Percentiles rank a stretch among this genome's conserved stretches.
Conservation (phyloP, 148 eudicot species). For the Tetragonia tetragonoides region DNA sequence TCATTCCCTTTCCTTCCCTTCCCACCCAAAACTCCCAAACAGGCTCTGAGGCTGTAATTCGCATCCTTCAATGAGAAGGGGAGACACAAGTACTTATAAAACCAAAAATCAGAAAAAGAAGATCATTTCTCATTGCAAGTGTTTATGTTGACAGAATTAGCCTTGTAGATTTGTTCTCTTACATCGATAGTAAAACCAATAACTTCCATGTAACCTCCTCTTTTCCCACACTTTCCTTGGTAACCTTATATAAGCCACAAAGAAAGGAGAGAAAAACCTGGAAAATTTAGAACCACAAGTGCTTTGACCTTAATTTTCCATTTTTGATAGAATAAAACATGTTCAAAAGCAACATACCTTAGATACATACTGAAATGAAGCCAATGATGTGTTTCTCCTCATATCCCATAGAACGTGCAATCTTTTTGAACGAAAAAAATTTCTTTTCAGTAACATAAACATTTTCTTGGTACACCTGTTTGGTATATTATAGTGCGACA, state of each 20-base stretch:
- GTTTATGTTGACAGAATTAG: conserved; percentile 64
- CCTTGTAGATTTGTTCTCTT: conserved; percentile 86
- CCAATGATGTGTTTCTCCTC: conserved; percentile 76
- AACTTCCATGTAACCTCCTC: conserved; percentile 98
- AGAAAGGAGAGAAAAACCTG: background rate
- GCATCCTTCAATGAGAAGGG: no score
- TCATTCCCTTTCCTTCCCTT: no score
- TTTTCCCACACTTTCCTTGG: conserved; percentile 93
- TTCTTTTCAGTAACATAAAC: conserved; percentile 79
- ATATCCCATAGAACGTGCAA: conserved; percentile 77
- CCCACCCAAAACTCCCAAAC: no score
- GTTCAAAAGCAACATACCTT: conserved; percentile 50
- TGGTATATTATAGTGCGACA: conserved; percentile 6
- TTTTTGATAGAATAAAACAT: background rate
- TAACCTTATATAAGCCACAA: conserved; percentile 55
- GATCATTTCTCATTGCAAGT: no score
- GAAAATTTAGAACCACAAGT: conserved; percentile 7
- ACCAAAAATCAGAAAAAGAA: no score
- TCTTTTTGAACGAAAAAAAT: conserved; percentile 88
- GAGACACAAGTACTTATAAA: no score
- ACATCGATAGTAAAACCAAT: conserved; percentile 85
- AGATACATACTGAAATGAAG: conserved; percentile 86
- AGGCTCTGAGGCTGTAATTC: no score
- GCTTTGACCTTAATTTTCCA: background rate
- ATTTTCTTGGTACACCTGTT: conserved; percentile 92